Base-by-base conservation (phyloP, 2,329 filamentous ascomycete genomes). In the Colletotrichum lupini region DNA sequence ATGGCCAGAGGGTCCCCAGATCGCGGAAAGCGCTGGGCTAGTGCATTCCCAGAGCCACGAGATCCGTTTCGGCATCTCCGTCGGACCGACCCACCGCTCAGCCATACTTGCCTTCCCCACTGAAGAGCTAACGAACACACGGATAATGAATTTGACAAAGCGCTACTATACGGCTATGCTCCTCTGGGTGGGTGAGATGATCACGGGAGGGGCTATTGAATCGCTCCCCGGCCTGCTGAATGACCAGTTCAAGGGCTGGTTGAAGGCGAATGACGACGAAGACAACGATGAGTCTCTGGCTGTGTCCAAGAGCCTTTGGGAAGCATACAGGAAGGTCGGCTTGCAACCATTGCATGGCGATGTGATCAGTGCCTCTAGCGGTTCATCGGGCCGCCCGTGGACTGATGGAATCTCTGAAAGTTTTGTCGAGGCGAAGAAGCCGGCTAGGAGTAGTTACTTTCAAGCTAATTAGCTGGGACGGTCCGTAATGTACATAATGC, bases 81-180 rank as follows among this genome's bases (percentile, higher is more conserved):
- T 62, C 26, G 42, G 19, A 7, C 16, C 59, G 12, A 22, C 26
- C 9, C 26, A 52, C 59, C 26, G 26, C 24, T n/a, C 42, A 28
- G 59, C 59, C 19, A 49, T 46, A 4, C 59, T 62, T 19, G 22
- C 8, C 3, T 46, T 62, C 19, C 59, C 42, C 16, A n/a, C n/a
- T 9, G 26, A 49, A 19, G 22, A 32, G 11, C 19, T 62, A 5
- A 32, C 49, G 24, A 52, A 32, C 26, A 26, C 19, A 22, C 59
- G 59, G 59, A 42, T 62, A 26, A 49, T 62, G 19, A 14, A 30
- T 16, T 37, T 62, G 22, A 28, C 59, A 12, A 62, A 62, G 42
- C 59, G 59, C 14, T 62, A 62, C 37, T 62, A 62, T 6, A 49
- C 59, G 42, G 59, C 59, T 19, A 62, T 62, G 59, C 59, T 62